phyloP scores from a whole-genome alignment of 768 basidiomycete species.

The Pisolithus orientalis region DNA sequence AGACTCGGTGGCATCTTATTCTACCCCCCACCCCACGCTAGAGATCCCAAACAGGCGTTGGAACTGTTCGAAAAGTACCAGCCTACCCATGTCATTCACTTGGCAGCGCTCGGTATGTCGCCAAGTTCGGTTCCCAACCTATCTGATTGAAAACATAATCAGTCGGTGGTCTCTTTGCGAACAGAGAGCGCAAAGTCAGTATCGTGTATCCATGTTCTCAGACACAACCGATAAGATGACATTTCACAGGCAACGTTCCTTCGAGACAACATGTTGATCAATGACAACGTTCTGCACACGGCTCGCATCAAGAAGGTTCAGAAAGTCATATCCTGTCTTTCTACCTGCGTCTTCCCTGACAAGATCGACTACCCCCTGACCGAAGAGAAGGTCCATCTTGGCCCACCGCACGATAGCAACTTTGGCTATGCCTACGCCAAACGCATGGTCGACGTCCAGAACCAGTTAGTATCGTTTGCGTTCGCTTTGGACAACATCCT shows the following conservation, averaged over 20 bases:
- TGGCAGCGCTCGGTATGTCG: conserved; percentile 81
- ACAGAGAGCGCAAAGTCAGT: conserved; percentile 87
- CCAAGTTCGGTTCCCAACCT: neutral
- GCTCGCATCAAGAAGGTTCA: conserved; percentile 56
- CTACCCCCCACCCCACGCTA: conserved; percentile 22
- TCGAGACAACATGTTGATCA: conserved; percentile 91
- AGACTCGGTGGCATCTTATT: conserved; percentile 1
- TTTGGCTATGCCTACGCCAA: conserved; percentile 97
- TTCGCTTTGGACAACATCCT: too few species aligned
- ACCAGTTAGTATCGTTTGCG: conserved; percentile 54
- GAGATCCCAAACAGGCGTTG: conserved; percentile 63
- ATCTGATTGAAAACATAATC: conserved; percentile 7
- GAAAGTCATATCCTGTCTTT: conserved; percentile 92
- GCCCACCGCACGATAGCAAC: conserved; percentile 91
- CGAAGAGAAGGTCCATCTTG: conserved; percentile 87
- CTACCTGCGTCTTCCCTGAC: conserved; percentile 97
- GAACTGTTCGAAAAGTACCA: conserved; percentile 84
- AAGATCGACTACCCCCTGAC: conserved; percentile 90
- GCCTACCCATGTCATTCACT: conserved; percentile 94
- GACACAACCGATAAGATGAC: neutral
- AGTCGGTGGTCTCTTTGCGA: conserved; percentile 95
- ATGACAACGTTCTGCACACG: conserved; percentile 84
- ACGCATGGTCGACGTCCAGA: conserved; percentile 91
- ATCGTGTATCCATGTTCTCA: neutral
- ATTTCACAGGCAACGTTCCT: conserved; percentile 72